A percentile compares a stretch with the other conserved stretches of the same genome.
These are phyloP conservation scores for Cyclostephanos tholiformis DNA, from an alignment of 108 stramenopile species.

Conservation along the genomic window DNA sequence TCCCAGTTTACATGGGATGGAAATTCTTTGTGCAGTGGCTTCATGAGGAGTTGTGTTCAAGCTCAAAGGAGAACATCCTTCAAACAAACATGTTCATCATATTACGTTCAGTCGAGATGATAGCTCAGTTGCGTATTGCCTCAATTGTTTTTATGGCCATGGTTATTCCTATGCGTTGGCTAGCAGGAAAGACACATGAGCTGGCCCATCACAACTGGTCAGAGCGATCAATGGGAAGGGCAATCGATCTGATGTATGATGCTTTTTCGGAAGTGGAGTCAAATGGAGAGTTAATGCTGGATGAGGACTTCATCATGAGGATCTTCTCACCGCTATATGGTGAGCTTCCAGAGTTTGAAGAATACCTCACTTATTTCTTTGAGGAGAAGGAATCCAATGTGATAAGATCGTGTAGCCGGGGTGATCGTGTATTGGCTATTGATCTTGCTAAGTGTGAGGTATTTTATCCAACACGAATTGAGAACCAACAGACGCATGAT, in stretches of 20 bases:
- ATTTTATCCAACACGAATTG: conserved; percentile 3
- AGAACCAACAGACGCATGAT: conserved; percentile 2
- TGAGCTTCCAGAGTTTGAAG: conserved; percentile 13
- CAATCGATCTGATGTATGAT: conserved; percentile 3
- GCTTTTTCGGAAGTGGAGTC: not conserved
- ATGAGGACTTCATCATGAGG: conserved; percentile 2
- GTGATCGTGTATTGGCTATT: conserved; percentile 1
- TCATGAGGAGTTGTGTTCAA: not conserved
- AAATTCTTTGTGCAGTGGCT: not conserved
- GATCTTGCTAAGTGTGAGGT: conserved; percentile 1
- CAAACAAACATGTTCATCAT: conserved; percentile 2
- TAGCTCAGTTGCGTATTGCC: conserved; percentile 5
- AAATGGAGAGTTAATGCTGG: not conserved
- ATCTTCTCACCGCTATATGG: conserved; percentile 7
- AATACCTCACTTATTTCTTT: conserved; percentile 1
- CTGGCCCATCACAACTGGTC: conserved; percentile 18
- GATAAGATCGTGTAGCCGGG: not conserved
- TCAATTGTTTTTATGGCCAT: conserved; percentile 2
- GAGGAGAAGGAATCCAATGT: conserved; percentile 7
- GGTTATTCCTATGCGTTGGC: conserved; percentile 8
- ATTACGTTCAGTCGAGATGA: conserved; percentile 6
- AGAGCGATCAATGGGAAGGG: conserved; percentile 10
- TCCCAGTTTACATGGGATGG: not conserved
- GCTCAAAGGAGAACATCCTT: conserved; percentile 3
- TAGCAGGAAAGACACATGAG: conserved; percentile 19